Evolutionary conservation across 2,329 filamentous ascomycete species (phyloP).

Genomic region (Mycosphaerelloides madeirae): DNA sequence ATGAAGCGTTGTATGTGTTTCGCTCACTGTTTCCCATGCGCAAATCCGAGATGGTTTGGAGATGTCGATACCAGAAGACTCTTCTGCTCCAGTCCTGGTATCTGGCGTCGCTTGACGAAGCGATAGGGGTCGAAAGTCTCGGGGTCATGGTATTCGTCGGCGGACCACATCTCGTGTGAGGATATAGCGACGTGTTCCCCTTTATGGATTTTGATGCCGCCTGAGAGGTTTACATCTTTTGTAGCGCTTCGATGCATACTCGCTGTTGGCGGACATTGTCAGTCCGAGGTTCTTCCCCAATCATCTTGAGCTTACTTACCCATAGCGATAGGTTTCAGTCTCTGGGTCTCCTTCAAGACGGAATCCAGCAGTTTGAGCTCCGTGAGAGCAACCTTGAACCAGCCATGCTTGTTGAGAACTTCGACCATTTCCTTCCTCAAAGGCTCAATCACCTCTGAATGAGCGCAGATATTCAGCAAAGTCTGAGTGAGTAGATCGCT

Average conservation of each 20-base stretch:
- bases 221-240: constrained; percentile 23
- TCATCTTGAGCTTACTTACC: constrained; percentile 2
- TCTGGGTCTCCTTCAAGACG: constrained; percentile 32
- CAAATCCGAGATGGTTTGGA: constrained; percentile 25
- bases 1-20: too few species aligned
- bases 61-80: constrained; percentile 17
- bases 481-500: constrained; percentile 24
- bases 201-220: constrained; percentile 24
- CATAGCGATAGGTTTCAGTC: constrained; percentile 21
- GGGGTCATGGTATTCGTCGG: constrained; percentile 16
- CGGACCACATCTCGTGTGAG: constrained; percentile 12
- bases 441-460: constrained; percentile 25
- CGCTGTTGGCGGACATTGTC: neutral
- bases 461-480: constrained; percentile 20
- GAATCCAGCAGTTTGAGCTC: constrained; percentile 32
- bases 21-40: constrained; percentile 26
- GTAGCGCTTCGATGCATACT: constrained; percentile 26
- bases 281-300: too few species aligned
- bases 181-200: constrained; percentile 18
- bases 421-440: constrained; percentile 11
- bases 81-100: constrained; percentile 19
- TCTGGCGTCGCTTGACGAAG: constrained; percentile 18
- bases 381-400: constrained; percentile 28
- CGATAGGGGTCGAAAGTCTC: constrained; percentile 24
- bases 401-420: constrained; percentile 26